phyloP scores from a whole-genome alignment of 2,329 filamentous ascomycete species.

The Grosmannia serpens region DNA sequence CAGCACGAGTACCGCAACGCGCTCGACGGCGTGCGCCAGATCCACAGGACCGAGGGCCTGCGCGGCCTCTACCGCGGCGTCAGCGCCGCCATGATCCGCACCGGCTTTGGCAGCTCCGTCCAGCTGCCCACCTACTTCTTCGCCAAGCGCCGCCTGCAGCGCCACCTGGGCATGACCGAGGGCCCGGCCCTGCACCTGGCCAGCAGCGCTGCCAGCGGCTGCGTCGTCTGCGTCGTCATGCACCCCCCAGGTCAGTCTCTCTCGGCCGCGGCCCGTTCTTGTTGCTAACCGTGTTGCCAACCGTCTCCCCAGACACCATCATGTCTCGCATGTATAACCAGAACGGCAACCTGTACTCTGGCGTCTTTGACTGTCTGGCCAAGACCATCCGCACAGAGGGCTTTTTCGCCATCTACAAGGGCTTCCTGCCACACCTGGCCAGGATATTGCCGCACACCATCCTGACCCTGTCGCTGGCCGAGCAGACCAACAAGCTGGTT shows the following conservation, averaged over 20 bases:
- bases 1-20: constrained; percentile 88
- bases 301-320: constrained; percentile 60
- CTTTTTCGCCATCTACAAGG: constrained; percentile 89
- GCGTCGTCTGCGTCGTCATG: constrained; percentile 97
- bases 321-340: constrained; percentile 99
- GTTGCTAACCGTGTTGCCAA: not conserved
- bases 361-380: constrained; percentile 81
- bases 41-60: constrained; percentile 67
- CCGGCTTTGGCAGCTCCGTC: constrained; percentile 89
- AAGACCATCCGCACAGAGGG: constrained; percentile 91
- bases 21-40: constrained; percentile 68
- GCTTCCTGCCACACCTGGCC: constrained; percentile 88
- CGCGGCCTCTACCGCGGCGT: constrained; percentile 82
- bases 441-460: constrained; percentile 94
- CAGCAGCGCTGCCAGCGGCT: constrained; percentile 81
- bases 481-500: constrained; percentile 94
- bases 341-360: constrained; percentile 90
- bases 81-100: constrained; percentile 86
- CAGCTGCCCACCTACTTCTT: constrained; percentile 98
- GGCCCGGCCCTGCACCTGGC: constrained; percentile 79
- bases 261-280: not conserved
- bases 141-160: constrained; percentile 74
- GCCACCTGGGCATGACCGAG: constrained; percentile 80
- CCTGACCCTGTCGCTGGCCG: constrained; percentile 80
- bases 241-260: constrained; percentile 68